A percentile compares a stretch with the other conserved stretches of the same genome.
phyloP scores from a whole-genome alignment of 805 yeast genomes.

The Saturnispora quitensis region DNA sequence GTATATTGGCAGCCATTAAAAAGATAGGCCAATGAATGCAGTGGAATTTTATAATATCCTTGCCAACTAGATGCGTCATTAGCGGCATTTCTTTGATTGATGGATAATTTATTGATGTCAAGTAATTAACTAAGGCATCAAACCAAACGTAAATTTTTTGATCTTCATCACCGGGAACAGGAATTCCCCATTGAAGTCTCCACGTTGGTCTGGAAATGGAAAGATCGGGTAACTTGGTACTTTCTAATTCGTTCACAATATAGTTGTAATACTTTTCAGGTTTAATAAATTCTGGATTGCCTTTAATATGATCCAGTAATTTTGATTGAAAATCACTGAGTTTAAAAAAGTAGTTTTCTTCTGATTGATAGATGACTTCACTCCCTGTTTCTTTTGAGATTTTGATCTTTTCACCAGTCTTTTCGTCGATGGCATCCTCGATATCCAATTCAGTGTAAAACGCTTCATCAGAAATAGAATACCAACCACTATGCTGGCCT shows the following conservation, averaged over 20 bases:
- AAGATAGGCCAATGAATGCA: conserved; percentile 92
- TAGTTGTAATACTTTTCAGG: conserved; percentile 52
- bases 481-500: conserved; percentile 91
- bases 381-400: conserved; percentile 62
- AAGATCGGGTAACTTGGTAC: conserved; percentile 47
- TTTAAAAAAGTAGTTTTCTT: conserved; percentile 80
- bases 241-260: conserved; percentile 49
- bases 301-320: conserved; percentile 41
- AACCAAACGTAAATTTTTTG: conserved; percentile 95
- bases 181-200: conserved; percentile 82
- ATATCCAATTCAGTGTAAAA: conserved; percentile 82
- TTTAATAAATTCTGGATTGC: conserved; percentile 49
- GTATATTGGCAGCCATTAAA: conserved; percentile 69
- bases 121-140: conserved; percentile 82
- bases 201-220: conserved; percentile 80
- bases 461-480: conserved; percentile 87
- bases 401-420: conserved; percentile 26
- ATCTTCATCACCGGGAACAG: conserved; percentile 68
- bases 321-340: conserved; percentile 49
- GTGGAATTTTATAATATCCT: conserved; percentile 84
- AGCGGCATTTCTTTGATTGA: conserved; percentile 16
- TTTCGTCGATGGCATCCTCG: conserved; percentile 29
- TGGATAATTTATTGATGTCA: conserved; percentile 61
- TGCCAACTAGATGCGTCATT: conserved; percentile 73
- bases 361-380: conserved; percentile 67